phyloP scores from a whole-genome alignment of 768 basidiomycete genomes.

The Kwoniella sp. region DNA sequence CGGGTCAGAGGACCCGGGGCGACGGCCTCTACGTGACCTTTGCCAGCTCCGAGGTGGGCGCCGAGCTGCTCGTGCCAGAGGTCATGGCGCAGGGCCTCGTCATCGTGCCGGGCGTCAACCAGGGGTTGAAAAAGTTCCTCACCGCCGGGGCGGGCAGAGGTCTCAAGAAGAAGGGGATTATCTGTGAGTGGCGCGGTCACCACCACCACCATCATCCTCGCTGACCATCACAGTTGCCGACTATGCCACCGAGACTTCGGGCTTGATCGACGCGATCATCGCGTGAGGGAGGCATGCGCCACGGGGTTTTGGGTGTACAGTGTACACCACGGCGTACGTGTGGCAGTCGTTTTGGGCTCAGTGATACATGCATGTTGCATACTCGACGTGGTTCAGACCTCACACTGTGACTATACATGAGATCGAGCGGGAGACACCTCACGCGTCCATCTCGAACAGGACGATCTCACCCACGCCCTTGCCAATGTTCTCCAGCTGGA shows the following conservation, averaged over 20 bases:
- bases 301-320: no score
- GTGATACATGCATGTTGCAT: no score
- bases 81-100: conserved; percentile 7
- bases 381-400: no score
- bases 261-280: conserved; percentile 12
- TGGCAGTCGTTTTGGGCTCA: no score
- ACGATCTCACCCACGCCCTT: conserved; percentile 67
- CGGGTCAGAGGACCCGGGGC: background rate
- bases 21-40: conserved; percentile 9
- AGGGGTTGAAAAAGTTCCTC: conserved; percentile 8
- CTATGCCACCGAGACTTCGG: conserved; percentile 8
- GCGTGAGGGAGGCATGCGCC: background rate
- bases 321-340: no score
- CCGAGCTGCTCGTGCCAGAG: conserved; percentile 2
- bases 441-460: conserved; percentile 67
- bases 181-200: conserved; percentile 8
- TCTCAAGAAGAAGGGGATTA: conserved; percentile 11
- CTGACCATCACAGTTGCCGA: conserved; percentile 8
- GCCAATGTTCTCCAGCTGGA: conserved; percentile 59
- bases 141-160: conserved; percentile 6
- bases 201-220: background rate
- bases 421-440: background rate
- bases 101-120: conserved; percentile 8
- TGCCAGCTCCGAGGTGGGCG: conserved; percentile 3
- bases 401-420: no score